Conservation (phyloP, 768 basidiomycete genomes). For the Lepiota brunneoincarnata region DNA sequence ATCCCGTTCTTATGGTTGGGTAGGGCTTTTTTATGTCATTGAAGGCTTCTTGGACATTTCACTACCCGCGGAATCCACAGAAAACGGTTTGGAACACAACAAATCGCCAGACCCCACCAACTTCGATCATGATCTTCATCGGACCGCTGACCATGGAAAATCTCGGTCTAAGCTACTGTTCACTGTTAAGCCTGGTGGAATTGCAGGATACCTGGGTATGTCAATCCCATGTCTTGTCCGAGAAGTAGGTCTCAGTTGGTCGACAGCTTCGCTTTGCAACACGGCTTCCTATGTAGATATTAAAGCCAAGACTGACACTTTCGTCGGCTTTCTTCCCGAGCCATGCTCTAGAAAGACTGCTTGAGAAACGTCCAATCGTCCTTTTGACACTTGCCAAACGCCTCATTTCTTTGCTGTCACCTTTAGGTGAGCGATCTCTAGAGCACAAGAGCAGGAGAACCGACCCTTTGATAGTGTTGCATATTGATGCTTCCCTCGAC, state of each 20-base stretch:
- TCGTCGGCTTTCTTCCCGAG: slow-evolving; percentile 94
- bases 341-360: slow-evolving; percentile 80
- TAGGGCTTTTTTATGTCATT: slow-evolving; percentile 90
- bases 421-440: slow-evolving; percentile 60
- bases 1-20: slow-evolving; percentile 9
- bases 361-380: slow-evolving; percentile 95
- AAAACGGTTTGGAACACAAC: slow-evolving; percentile 21
- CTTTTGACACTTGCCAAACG: slow-evolving; percentile 93
- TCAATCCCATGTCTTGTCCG: not conserved
- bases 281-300: slow-evolving; percentile 97
- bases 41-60: slow-evolving; percentile 95
- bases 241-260: slow-evolving; percentile 4
- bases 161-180: slow-evolving; percentile 72
- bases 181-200: slow-evolving; percentile 95
- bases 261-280: slow-evolving; percentile 81
- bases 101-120: slow-evolving; percentile 14
- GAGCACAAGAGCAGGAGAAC: not conserved
- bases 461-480: slow-evolving; percentile 59
- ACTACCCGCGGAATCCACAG: slow-evolving; percentile 49
- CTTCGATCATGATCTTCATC: slow-evolving; percentile 8
- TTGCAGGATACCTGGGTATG: slow-evolving; percentile 91
- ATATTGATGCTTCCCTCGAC: slow-evolving; percentile 95
- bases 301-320: slow-evolving; percentile 96
- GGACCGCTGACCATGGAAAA: slow-evolving; percentile 30
- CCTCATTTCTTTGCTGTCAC: slow-evolving; percentile 92